A percentile compares a stretch with the other conserved stretches of the same genome.
Conservation (phyloP, 805 yeast species). For the Cyberlindnera saturnus region DNA sequence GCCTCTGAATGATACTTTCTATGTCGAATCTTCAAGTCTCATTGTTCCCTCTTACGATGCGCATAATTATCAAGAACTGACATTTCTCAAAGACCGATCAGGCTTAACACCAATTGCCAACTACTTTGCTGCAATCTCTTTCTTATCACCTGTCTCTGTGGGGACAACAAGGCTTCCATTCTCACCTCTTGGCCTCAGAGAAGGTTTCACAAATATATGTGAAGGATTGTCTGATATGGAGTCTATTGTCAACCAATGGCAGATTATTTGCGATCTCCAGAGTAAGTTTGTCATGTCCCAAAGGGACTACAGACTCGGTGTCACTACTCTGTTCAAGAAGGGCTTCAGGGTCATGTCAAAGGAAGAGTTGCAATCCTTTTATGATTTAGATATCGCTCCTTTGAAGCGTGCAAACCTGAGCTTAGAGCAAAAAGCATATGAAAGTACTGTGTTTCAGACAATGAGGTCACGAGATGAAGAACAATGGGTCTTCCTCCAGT, state of each 20-base stretch:
- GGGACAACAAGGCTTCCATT: not conserved
- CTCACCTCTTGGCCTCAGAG: conserved; percentile 8
- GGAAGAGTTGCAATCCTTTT: conserved; percentile 5
- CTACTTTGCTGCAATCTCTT: conserved; percentile 10
- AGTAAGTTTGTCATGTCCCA: conserved; percentile 7
- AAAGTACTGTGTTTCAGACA: not conserved
- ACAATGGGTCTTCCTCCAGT: conserved; percentile 8
- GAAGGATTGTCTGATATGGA: conserved; percentile 10
- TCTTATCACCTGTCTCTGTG: conserved; percentile 2
- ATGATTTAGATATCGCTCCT: conserved; percentile 6
- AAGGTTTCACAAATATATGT: conserved; percentile 4
- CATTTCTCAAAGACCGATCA: conserved; percentile 8
- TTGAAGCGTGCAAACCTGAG: conserved; percentile 1
- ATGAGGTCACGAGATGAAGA: conserved; percentile 1
- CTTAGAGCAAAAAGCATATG: not conserved
- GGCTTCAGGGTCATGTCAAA: conserved; percentile 1
- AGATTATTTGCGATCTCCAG: conserved; percentile 7
- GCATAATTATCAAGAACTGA: conserved; percentile 9
- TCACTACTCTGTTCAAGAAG: conserved; percentile 7
- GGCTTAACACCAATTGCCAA: conserved; percentile 11
- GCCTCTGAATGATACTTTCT: conserved; percentile 6
- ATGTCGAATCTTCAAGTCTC: conserved; percentile 2
- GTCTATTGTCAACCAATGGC: conserved; percentile 12
- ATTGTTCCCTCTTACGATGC: conserved; percentile 13
- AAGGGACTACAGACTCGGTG: conserved; percentile 10